Conservation (phyloP, 345 rosid species). For the Lepidium aucheri region DNA sequence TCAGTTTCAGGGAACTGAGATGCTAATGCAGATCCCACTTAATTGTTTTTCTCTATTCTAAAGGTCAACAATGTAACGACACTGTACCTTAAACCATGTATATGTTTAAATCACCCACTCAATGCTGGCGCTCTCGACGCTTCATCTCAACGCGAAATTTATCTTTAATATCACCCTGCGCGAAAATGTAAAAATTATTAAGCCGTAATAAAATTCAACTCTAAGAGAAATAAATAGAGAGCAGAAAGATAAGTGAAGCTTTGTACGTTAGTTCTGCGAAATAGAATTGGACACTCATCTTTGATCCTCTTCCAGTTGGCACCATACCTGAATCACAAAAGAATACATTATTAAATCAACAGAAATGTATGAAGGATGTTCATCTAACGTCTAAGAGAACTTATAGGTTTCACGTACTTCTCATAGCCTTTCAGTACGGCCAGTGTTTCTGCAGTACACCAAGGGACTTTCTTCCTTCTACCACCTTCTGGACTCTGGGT, state of each 20-base stretch:
- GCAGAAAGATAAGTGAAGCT: conserved; percentile 1
- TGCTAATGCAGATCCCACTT: not conserved
- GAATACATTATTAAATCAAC: not conserved
- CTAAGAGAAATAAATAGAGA: not conserved
- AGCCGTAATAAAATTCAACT: not conserved
- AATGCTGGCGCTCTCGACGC: conserved; percentile 10
- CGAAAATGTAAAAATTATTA: conserved; percentile 2
- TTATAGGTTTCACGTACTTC: conserved; percentile 13
- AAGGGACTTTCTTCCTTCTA: conserved; percentile 11
- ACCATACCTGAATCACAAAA: conserved; percentile 23
- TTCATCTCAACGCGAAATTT: conserved; percentile 27
- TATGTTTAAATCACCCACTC: conserved; percentile 13
- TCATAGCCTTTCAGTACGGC: conserved; percentile 26
- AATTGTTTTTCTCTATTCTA: not conserved
- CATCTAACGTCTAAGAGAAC: not conserved
- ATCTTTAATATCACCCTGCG: conserved; percentile 25
- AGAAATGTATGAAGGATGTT: not conserved
- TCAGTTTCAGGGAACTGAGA: not conserved
- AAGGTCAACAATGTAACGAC: not conserved
- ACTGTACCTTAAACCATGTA: not conserved
- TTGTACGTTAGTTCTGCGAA: conserved; percentile 26
- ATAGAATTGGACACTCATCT: conserved; percentile 12
- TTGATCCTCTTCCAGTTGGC: conserved; percentile 27
- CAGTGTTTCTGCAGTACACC: conserved; percentile 30
- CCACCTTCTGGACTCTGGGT: not conserved